Percentiles rank a stretch among this genome's conserved stretches.
Evolutionary conservation across 2,329 filamentous ascomycete species (phyloP).

Genomic region (Teratosphaeriaceae sp.): DNA sequence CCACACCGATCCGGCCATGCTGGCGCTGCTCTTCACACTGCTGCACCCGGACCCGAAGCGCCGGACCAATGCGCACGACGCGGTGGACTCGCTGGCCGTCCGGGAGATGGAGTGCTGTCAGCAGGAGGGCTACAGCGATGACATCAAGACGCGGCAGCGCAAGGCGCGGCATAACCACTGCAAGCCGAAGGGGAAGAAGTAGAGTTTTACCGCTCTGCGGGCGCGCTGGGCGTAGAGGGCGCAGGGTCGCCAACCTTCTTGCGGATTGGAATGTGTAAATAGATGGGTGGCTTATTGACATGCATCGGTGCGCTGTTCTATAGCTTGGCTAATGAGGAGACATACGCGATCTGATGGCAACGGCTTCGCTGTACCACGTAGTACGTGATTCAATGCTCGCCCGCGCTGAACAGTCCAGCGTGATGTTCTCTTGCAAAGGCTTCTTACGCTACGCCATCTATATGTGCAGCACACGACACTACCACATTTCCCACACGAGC

Average conservation of each 20-base stretch:
- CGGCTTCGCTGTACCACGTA: too few relatives aligned
- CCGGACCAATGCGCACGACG: slow-evolving; percentile 62
- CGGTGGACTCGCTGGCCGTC: slow-evolving; percentile 50
- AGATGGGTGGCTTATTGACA: background rate
- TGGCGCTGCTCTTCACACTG: slow-evolving; percentile 71
- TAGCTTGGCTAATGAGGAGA: background rate
- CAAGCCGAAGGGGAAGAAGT: too few relatives aligned
- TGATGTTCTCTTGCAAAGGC: too few relatives aligned
- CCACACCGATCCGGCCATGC: slow-evolving; percentile 60
- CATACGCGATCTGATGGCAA: background rate
- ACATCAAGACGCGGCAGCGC: slow-evolving; percentile 32
- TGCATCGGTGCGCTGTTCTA: background rate
- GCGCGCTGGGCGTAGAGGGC: background rate
- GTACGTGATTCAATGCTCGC: too few relatives aligned
- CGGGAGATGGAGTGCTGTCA: slow-evolving; percentile 30
- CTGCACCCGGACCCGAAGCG: slow-evolving; percentile 68
- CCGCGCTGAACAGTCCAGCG: too few relatives aligned
- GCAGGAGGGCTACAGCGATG: slow-evolving; percentile 26
- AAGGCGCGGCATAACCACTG: slow-evolving; percentile 38
- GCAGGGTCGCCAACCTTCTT: background rate
- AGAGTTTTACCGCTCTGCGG: too few relatives aligned
- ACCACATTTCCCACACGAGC: slow-evolving; percentile 85
- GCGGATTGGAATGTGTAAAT: background rate
- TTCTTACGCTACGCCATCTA: too few relatives aligned
- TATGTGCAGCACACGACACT: slow-evolving; percentile 18